These are phyloP conservation scores for Paspalum vaginatum DNA, from an alignment of 176 grass and related monocot genomes.

Conservation along the genomic window DNA sequence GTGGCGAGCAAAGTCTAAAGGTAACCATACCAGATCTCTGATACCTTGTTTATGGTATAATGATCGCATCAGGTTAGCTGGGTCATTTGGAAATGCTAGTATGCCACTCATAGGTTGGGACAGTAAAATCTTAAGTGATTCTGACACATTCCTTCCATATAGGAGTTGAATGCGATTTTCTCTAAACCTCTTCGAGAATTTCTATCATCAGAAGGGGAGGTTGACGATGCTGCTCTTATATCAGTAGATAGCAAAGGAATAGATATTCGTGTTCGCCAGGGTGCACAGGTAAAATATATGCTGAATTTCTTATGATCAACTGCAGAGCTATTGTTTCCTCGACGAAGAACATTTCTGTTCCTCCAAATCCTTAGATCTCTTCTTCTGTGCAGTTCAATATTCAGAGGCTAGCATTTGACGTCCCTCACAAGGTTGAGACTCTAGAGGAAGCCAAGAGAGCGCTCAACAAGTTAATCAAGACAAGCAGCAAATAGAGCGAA, in stretches of 20 bases:
- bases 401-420: constrained; percentile 78
- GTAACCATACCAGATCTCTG: constrained; percentile 40
- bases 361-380: not conserved
- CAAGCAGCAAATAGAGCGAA: constrained; percentile 44
- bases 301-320: constrained; percentile 8
- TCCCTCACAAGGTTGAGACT: constrained; percentile 77
- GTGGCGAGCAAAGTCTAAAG: constrained; percentile 89
- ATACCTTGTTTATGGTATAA: constrained; percentile 19
- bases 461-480: constrained; percentile 81
- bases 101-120: not conserved
- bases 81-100: not conserved
- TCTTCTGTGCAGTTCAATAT: constrained; percentile 72
- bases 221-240: constrained; percentile 97
- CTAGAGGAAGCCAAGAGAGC: constrained; percentile 96
- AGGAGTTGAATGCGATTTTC: constrained; percentile 94
- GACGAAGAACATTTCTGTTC: not conserved
- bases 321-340: not conserved
- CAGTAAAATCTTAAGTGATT: not conserved
- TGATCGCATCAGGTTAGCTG: not conserved
- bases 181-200: constrained; percentile 90
- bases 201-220: constrained; percentile 77
- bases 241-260: constrained; percentile 99
- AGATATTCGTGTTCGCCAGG: constrained; percentile 95
- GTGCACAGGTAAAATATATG: constrained; percentile 75
- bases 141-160: constrained; percentile 33